These are phyloP conservation scores for Knufia fluminis DNA, from an alignment of 2,329 filamentous ascomycete genomes.

Conservation along the genomic window DNA sequence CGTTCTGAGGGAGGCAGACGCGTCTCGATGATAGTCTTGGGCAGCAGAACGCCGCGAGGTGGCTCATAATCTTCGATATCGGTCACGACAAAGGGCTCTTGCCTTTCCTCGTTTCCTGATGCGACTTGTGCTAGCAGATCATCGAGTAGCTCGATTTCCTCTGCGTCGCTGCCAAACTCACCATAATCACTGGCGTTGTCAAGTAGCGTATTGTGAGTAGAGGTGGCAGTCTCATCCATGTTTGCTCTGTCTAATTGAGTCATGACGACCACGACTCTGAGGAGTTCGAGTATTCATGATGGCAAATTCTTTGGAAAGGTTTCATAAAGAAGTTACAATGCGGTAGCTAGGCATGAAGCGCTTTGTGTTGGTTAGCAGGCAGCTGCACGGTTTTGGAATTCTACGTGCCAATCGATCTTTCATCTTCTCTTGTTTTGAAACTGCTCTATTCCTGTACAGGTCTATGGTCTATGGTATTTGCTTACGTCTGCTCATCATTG, in stretches of 20 bases:
- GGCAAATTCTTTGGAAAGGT: not conserved
- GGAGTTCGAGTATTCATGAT: not conserved
- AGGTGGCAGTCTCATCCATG: constrained; percentile 1
- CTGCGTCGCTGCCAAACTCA: constrained; percentile 46
- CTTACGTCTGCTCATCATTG: too few relatives aligned
- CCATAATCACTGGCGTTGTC: constrained; percentile 49
- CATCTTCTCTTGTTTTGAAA: too few relatives aligned
- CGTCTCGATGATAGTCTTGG: constrained; percentile 30
- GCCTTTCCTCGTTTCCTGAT: constrained; percentile 23
- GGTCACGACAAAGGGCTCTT: constrained; percentile 22
- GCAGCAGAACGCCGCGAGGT: constrained; percentile 30
- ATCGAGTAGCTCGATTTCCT: constrained; percentile 45
- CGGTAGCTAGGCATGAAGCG: too few relatives aligned
- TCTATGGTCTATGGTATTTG: not conserved
- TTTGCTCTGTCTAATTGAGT: not conserved
- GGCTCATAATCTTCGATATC: constrained; percentile 39
- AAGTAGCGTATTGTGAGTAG: not conserved
- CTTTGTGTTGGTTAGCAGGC: not conserved
- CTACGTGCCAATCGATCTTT: not conserved
- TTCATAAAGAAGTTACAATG: not conserved
- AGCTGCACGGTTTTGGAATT: not conserved
- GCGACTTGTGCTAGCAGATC: constrained; percentile 41
- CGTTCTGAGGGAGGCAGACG: constrained; percentile 14
- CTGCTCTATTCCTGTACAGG: not conserved
- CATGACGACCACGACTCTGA: constrained; percentile 5